Evolutionary conservation across 208 protist genomes (phyloP), one percentile per base, ranked within the genome.

Genomic region (Leishmania lainsoni): DNA sequence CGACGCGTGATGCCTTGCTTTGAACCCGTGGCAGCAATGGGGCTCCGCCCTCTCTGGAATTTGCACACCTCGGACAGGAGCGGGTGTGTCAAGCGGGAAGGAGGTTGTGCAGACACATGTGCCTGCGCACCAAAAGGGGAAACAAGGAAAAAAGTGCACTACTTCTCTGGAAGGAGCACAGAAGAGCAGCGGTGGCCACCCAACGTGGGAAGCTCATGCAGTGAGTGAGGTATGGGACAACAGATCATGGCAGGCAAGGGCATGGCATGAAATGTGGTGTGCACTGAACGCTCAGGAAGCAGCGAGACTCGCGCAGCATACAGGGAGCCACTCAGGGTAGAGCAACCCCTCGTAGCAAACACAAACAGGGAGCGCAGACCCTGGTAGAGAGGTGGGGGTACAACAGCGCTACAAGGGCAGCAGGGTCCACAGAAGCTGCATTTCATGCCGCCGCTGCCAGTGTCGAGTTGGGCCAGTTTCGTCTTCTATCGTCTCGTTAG

Each of bases 151-250:
- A 45, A 45, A 45, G 42, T 45, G 42, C 42, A 61, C 39, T 48
- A 45, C 9, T 29, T 26, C 72, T 35, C 22, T 65, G 69, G 16
- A 54, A 72, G 49, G 79, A 45, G 42, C 63, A 79, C 32, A 32
- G 74, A 83, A n/a, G 83, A 32, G 72, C 26, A 79, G 56, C 70
- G 65, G 54, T 45, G 0, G 42, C 42, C 42, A 48, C 26, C 17
- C 29, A 76, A 72, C 71, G 42, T 16, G 20, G 75, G 26, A 45
- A 45, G 42, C 42, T 45, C 42, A 45, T 45, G 42, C 42, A 45
- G 0, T 45, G 42, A 45, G 42, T 45, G 42, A 45, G 42, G 4
- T 77, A 35, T 58, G 73, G 51, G 39, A 74, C 39, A 52, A 4
- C 42, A 45, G 42, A 45, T 45, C 42, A 45, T 45, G 42, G 22